Conservation (phyloP, 805 yeast species). For the Pichia manshurica region DNA sequence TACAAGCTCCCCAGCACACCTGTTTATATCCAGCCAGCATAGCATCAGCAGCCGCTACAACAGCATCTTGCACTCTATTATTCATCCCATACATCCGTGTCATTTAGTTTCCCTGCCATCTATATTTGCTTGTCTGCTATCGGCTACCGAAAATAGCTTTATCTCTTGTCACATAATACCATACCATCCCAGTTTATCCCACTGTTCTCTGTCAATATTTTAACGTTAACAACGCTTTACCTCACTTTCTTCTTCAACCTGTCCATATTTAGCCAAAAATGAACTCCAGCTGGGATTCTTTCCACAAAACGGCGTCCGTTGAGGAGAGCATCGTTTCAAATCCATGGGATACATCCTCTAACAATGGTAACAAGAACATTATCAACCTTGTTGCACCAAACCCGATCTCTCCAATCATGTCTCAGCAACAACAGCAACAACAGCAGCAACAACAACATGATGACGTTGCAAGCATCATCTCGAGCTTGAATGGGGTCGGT, state of each 20-base stretch:
- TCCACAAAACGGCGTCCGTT: conserved; percentile 16
- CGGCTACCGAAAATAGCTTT: no score
- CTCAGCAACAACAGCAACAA: conserved; percentile 6
- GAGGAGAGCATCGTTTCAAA: conserved; percentile 25
- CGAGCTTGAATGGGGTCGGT: conserved; percentile 26
- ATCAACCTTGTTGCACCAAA: conserved; percentile 17
- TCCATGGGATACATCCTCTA: conserved; percentile 27
- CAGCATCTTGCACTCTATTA: no score
- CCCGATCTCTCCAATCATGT: conserved; percentile 16
- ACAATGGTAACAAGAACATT: conserved; percentile 14
- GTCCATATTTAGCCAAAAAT: conserved; percentile 6
- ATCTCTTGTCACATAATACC: no score
- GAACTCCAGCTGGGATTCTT: conserved; percentile 24
- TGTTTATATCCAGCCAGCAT: no score
- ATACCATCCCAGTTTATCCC: no score
- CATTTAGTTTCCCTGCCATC: no score
- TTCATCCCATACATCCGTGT: no score
- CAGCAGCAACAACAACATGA: conserved; percentile 10
- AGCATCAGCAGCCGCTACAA: no score
- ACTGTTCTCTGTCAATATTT: no score
- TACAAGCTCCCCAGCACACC: no score
- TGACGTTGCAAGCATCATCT: conserved; percentile 31
- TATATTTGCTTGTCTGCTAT: no score
- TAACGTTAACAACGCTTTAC: no score
- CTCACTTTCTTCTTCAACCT: background rate